These are phyloP conservation scores for Hyaloscypha bicolor DNA, from an alignment of 495 filamentous ascomycete genomes.

Conservation along the genomic window DNA sequence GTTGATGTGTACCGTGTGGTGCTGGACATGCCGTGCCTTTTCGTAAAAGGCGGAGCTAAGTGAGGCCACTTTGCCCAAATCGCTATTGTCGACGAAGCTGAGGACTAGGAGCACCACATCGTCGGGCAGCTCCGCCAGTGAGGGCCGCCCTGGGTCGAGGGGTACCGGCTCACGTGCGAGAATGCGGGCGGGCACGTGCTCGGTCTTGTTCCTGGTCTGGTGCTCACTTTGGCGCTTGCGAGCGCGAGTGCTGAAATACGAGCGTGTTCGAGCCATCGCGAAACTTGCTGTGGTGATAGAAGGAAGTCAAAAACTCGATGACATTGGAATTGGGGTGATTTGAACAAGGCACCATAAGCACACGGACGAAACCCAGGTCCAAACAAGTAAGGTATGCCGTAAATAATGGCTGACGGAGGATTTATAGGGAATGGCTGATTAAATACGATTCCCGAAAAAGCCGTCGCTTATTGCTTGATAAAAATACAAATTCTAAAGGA, in stretches of 20 bases:
- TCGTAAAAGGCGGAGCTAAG: constrained; percentile 21
- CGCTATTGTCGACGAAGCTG: constrained; percentile 16
- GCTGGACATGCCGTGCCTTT: constrained; percentile 22
- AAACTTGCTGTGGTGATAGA: neutral
- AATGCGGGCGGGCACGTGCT: neutral
- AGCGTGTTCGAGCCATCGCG: neutral
- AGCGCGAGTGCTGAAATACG: neutral
- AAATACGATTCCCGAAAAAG: too few relatives aligned
- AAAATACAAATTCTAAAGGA: too few relatives aligned
- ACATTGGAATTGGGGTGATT: neutral
- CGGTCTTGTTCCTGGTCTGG: neutral
- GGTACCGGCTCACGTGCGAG: constrained; percentile 11
- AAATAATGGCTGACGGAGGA: neutral
- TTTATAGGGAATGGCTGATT: neutral
- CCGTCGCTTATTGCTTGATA: too few relatives aligned
- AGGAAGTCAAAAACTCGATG: neutral
- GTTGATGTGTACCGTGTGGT: constrained; percentile 21
- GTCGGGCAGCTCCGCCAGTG: constrained; percentile 23
- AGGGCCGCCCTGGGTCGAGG: constrained; percentile 16
- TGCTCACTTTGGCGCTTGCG: too few relatives aligned
- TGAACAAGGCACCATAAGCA: neutral
- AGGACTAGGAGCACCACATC: constrained; percentile 14
- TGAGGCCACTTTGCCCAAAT: constrained; percentile 17
- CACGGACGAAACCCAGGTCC: neutral
- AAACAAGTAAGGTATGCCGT: neutral